These are phyloP conservation scores for Bidens hawaiensis DNA, from an alignment of 140 eudicot genomes.

Conservation along the genomic window DNA sequence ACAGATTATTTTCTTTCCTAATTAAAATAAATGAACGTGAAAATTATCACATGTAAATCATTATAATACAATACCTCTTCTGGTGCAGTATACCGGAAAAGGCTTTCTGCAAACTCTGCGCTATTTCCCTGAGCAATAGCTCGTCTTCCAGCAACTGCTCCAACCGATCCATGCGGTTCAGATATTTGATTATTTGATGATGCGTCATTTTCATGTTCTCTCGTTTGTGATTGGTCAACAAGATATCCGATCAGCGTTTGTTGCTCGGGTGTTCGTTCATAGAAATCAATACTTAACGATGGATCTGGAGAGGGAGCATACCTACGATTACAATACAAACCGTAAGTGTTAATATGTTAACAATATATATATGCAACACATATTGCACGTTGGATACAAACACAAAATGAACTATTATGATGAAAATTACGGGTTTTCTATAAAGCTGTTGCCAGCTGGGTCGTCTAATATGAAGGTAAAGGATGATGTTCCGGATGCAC, in stretches of 20 bases:
- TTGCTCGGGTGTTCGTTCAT: conserved; percentile 82
- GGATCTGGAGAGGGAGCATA: conserved; percentile 89
- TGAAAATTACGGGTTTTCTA: conserved; percentile 97
- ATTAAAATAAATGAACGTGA: neutral
- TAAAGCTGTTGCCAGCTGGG: conserved; percentile 95
- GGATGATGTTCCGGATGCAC: conserved; percentile 60
- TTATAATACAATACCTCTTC: conserved; percentile 81
- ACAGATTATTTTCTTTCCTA: too few relatives aligned
- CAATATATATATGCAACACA: neutral
- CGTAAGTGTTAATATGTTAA: neutral
- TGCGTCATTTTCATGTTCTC: conserved; percentile 34
- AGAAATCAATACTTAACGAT: conserved; percentile 60
- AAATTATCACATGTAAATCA: neutral
- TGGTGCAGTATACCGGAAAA: conserved; percentile 90
- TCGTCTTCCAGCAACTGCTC: conserved; percentile 82
- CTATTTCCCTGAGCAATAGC: conserved; percentile 90
- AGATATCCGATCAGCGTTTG: conserved; percentile 74
- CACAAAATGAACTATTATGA: too few relatives aligned
- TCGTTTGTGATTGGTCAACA: conserved; percentile 51
- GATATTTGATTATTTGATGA: conserved; percentile 24
- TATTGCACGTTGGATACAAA: neutral
- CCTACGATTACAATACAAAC: conserved; percentile 42
- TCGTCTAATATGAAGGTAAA: conserved; percentile 81
- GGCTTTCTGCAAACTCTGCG: conserved; percentile 66
- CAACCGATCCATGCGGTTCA: conserved; percentile 89